Conservation (phyloP, 2,329 filamentous ascomycete species). For the Diaporthe humulicola region DNA sequence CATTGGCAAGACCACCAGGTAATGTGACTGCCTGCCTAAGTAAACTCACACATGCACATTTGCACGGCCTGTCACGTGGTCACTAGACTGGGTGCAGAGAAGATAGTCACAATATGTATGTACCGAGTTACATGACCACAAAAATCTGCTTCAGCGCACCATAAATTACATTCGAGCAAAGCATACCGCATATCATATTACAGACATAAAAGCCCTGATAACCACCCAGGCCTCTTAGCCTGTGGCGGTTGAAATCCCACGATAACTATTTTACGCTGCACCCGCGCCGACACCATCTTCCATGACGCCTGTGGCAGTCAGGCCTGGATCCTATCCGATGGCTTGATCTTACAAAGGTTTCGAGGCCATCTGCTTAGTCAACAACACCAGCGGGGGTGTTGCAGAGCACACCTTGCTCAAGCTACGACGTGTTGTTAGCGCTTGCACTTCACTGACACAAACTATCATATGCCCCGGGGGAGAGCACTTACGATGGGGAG, state of each 20-base stretch:
- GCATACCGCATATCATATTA: not conserved
- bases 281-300: too few species aligned
- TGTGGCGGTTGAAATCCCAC: too few species aligned
- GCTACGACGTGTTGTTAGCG: slow-evolving; percentile 40
- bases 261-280: not conserved
- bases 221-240: not conserved
- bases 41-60: too few species aligned
- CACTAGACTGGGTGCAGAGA: not conserved
- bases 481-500: slow-evolving; percentile 58
- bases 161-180: not conserved
- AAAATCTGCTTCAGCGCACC: too few species aligned
- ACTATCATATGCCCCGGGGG: rapidly evolving
- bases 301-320: not conserved
- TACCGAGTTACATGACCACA: too few species aligned
- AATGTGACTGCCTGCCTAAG: not conserved
- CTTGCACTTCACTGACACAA: not conserved
- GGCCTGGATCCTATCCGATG: not conserved
- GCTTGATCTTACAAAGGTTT: not conserved
- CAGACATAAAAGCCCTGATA: not conserved
- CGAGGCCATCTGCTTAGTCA: slow-evolving; percentile 35
- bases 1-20: too few species aligned
- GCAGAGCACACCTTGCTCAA: slow-evolving; percentile 52
- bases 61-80: not conserved
- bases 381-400: slow-evolving; percentile 47
- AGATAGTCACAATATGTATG: too few species aligned